A percentile compares a stretch with the other conserved stretches of the same genome.
Evolutionary conservation across 345 rosid species (phyloP).

Genomic region (Reutealis trisperma): DNA sequence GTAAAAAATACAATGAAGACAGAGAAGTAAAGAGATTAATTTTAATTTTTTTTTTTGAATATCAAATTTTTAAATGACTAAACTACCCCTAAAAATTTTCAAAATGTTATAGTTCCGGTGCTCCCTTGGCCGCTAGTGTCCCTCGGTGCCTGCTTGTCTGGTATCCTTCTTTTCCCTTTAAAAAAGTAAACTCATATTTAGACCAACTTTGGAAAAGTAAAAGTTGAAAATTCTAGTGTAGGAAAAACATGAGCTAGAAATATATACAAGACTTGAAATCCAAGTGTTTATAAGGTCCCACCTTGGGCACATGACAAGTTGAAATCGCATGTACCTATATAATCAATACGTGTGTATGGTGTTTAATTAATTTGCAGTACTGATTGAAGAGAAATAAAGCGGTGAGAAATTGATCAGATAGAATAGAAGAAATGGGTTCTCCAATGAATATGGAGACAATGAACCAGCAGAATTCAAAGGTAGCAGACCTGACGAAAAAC

Average conservation of each 20-base stretch:
- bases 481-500: not conserved
- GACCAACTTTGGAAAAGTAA: not conserved
- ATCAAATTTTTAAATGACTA: no score
- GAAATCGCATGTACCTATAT: not conserved
- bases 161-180: not conserved
- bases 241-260: not conserved
- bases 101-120: no score
- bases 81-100: no score
- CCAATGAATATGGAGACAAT: not conserved
- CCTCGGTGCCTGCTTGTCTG: no score
- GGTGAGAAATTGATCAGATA: no score
- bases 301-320: no score
- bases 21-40: no score
- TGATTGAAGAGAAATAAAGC: not conserved
- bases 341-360: no score
- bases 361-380: not conserved
- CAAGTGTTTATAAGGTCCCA: not conserved
- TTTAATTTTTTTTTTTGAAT: no score
- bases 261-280: constrained; percentile 5
- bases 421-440: constrained; percentile 3
- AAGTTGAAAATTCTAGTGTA: not conserved
- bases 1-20: no score
- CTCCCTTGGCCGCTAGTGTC: no score
- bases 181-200: not conserved
- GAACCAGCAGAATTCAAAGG: not conserved